Evolutionary conservation across 2,329 filamentous ascomycete species (phyloP).

Genomic region (Colletotrichum sublineola): DNA sequence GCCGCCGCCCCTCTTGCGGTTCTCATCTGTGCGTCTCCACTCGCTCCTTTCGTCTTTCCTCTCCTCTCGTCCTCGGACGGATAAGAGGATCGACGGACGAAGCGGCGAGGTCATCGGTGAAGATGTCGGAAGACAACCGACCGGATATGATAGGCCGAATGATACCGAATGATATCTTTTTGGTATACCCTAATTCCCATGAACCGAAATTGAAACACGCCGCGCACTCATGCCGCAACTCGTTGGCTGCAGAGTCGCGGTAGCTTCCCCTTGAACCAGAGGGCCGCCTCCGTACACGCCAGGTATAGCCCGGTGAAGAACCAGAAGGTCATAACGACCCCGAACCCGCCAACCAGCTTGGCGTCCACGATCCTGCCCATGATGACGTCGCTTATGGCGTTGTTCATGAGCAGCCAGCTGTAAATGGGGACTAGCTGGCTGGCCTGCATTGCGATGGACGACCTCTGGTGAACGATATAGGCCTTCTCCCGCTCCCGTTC

Average conservation of each 20-base stretch:
- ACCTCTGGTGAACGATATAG: constrained; percentile 27
- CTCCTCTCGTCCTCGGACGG: background rate
- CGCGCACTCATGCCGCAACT: background rate
- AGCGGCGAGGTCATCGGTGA: background rate
- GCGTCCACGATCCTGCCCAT: constrained; percentile 56
- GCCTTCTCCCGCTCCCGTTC: constrained; percentile 55
- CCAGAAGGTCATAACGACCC: constrained; percentile 64
- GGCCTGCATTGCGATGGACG: constrained; percentile 39
- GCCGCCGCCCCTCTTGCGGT: background rate
- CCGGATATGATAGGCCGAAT: background rate
- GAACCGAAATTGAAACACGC: background rate
- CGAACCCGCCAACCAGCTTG: constrained; percentile 59
- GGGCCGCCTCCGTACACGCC: constrained; percentile 60
- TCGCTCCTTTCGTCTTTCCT: background rate
- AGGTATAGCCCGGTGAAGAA: constrained; percentile 63
- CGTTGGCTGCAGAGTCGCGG: constrained; percentile 15
- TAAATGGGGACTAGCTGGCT: constrained; percentile 56
- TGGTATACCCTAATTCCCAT: constrained; percentile 5
- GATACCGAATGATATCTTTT: background rate
- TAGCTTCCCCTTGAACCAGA: constrained; percentile 50
- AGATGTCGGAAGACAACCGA: background rate
- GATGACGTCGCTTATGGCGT: constrained; percentile 54
- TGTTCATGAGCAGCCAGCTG: constrained; percentile 60
- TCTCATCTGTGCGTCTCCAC: background rate
- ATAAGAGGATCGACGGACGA: background rate